Evolutionary conservation across 2,329 filamentous ascomycete species (phyloP), one percentile per base, ranked within the genome.

Genomic region (Cladophialophora exuberans): DNA sequence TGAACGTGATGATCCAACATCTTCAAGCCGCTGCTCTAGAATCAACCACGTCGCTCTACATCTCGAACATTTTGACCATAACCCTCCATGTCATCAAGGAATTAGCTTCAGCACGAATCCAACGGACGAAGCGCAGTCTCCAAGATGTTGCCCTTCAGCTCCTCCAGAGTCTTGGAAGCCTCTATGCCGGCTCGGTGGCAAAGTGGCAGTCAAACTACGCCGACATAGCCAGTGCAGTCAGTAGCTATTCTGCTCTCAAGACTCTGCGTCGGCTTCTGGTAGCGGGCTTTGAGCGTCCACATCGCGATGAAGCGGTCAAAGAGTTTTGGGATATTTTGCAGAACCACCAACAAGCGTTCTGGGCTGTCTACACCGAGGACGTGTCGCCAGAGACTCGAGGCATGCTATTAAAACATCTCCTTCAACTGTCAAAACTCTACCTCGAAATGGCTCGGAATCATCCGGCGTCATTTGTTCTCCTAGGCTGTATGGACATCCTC

Each of bases 351-450:
- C 85, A 85, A n/a, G 80, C 87, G 35, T 86, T 96, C 57, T 80
- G 95, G 30, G 75, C 75, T 20, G 82, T 87, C 56, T 77, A 87
- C 47, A 79, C 79, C 61, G 76, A 80, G 36, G 79, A 83, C 45
- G 79, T 42, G 4, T 33, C 57, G 4, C 79, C 35, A 73, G 3
- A 71, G 74, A 3, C 80, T 84, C 20, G 81, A 83, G 81, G 80
- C 30, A 68, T 87, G 20, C 76, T 96, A n/a, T 88, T 89, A 62
- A 95, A 91, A 68, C 92, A 97, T 67, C 77, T 96, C 2, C 74
- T 97, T 36, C 92, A 97, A 67, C 86, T 97, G 45, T 86, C 92
- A 3, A 99, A 97, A 72, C 77, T 99, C 2, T 94, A 97, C 69
- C 80, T 95, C 33, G 86, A 90, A 52, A 93, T 97, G 86, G 85